Percentiles rank a stretch among this genome's conserved stretches.
phyloP scores from a whole-genome alignment of 495 filamentous ascomycete species.

The Aspergillus carlsbadensis region DNA sequence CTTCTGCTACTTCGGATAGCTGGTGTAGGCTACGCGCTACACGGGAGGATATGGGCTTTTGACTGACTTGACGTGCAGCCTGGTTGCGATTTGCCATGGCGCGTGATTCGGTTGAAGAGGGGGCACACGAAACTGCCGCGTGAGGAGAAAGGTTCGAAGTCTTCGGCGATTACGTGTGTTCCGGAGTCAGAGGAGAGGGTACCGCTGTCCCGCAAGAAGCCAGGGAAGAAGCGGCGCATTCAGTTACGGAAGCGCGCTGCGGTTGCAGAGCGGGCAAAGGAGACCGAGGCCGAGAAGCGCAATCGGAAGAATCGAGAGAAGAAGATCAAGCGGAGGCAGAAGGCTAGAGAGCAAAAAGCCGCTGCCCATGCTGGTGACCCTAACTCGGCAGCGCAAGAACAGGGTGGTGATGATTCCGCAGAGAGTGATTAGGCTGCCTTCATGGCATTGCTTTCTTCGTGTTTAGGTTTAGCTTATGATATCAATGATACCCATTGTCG shows the following conservation, averaged over 20 bases:
- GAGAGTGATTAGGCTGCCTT: conserved; percentile 18
- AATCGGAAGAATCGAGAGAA: conserved; percentile 46
- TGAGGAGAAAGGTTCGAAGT: conserved; percentile 18
- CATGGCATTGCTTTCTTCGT: not conserved
- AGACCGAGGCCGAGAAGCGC: conserved; percentile 46
- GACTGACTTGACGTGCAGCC: conserved; percentile 23
- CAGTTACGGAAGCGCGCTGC: conserved; percentile 38
- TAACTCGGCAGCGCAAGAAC: not conserved
- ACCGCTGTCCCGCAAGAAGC: conserved; percentile 42
- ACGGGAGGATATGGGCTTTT: not conserved
- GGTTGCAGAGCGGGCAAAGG: conserved; percentile 30
- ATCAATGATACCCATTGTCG: conserved; percentile 24
- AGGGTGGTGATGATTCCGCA: conserved; percentile 20
- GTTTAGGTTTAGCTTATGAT: conserved; percentile 3
- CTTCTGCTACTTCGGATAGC: not conserved
- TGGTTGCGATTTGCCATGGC: conserved; percentile 46
- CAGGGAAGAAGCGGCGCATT: conserved; percentile 47
- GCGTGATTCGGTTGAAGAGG: conserved; percentile 40
- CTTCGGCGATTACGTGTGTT: conserved; percentile 27
- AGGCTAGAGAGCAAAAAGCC: conserved; percentile 44
- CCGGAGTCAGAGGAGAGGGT: conserved; percentile 26
- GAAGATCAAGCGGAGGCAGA: conserved; percentile 47
- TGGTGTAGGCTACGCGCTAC: not conserved
- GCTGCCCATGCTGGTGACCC: conserved; percentile 25
- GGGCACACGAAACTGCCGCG: conserved; percentile 38